Evolutionary conservation across 495 filamentous ascomycete genomes (phyloP).

Genomic region (Cladorrhinum samala): DNA sequence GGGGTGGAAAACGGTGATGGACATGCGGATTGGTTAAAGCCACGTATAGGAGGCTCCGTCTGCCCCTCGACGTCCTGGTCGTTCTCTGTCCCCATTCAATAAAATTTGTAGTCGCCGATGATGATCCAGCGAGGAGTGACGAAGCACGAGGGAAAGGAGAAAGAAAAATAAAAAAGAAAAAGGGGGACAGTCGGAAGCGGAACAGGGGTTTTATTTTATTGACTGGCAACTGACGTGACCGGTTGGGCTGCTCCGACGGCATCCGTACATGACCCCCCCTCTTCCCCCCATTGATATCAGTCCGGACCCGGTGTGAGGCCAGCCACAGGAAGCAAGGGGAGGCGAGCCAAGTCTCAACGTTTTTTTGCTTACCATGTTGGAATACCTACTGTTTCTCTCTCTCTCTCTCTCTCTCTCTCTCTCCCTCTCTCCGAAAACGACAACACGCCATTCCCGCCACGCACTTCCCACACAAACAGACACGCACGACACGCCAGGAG

Average conservation of each 20-base stretch:
- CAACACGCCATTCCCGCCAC: not conserved
- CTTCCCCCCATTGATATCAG: no score
- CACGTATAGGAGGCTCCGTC: conserved; percentile 48
- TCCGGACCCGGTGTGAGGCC: no score
- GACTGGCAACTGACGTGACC: not conserved
- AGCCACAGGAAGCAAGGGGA: no score
- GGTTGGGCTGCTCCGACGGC: no score
- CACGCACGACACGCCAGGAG: no score
- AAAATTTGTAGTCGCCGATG: conserved; percentile 16
- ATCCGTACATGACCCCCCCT: not conserved
- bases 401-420: no score
- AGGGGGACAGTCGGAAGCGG: not conserved
- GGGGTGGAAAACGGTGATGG: conserved; percentile 13
- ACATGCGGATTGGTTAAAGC: conserved; percentile 30
- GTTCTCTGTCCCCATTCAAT: conserved; percentile 46
- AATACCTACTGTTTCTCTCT: no score
- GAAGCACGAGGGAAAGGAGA: not conserved
- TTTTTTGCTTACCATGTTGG: no score
- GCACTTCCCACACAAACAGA: no score
- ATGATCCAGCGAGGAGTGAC: conserved; percentile 8
- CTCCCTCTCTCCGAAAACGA: no score
- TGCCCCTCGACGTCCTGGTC: conserved; percentile 42
- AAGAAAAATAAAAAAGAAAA: conserved; percentile 7
- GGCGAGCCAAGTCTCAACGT: no score
- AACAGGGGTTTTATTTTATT: conserved; percentile 5